Conservation (phyloP, 306 rosid species). For the Cucurbita moschata region DNA sequence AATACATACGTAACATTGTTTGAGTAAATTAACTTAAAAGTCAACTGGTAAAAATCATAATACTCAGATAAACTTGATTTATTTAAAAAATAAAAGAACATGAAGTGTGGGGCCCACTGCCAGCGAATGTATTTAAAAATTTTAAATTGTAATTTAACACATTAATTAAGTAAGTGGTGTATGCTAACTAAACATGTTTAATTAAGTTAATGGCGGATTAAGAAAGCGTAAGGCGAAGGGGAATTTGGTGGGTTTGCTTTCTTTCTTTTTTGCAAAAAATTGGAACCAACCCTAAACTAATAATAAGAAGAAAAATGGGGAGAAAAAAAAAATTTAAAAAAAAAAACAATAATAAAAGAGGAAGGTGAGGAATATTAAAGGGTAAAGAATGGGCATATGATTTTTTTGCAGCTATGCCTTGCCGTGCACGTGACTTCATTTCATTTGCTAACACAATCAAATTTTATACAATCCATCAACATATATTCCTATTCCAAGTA, state of each 20-base stretch:
- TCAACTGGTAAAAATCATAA: too few relatives aligned
- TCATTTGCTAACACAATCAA: not conserved
- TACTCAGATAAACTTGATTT: too few relatives aligned
- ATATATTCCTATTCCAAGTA: not conserved
- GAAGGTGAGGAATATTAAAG: not conserved
- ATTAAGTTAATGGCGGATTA: not conserved
- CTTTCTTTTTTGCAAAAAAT: too few relatives aligned
- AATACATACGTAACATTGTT: too few relatives aligned
- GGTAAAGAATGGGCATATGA: not conserved
- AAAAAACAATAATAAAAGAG: not conserved
- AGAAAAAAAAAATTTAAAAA: not conserved
- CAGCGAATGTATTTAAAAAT: not conserved
- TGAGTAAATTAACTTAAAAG: too few relatives aligned
- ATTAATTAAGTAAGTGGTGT: not conserved
- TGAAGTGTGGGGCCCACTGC: not conserved
- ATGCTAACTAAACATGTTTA: not conserved
- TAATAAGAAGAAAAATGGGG: not conserved
- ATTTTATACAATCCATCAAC: not conserved
- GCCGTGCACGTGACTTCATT: slow-evolving; percentile 13
- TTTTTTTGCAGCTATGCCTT: slow-evolving; percentile 1
- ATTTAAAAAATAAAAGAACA: not conserved
- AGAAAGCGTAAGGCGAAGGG: not conserved
- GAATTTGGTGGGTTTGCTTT: not conserved
- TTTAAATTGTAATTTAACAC: not conserved
- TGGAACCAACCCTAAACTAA: not conserved